Conservation (phyloP, 371 early-diverging fungal genomes). For the Circinella umbellata region DNA sequence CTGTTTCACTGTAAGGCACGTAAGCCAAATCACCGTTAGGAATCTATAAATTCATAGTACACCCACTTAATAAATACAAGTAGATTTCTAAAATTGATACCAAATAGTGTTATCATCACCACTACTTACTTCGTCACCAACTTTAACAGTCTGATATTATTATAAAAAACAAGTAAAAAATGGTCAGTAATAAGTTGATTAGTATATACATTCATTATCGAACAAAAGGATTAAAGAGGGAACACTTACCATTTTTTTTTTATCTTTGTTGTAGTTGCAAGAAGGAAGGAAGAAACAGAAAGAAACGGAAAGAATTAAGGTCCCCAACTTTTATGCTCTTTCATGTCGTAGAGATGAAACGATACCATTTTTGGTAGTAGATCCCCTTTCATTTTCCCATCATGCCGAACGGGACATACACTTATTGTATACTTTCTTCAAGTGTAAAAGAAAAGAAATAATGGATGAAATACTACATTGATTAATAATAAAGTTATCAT, state of each 20-base stretch:
- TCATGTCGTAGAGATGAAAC: background rate
- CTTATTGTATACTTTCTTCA: too few relatives aligned
- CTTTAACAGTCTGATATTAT: constrained; percentile 14
- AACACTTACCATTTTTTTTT: background rate
- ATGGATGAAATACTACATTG: too few relatives aligned
- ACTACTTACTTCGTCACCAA: constrained; percentile 24
- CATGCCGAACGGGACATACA: background rate
- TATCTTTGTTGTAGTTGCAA: background rate
- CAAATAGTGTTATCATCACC: background rate
- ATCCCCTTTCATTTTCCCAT: background rate
- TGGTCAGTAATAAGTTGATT: too few relatives aligned
- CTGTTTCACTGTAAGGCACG: constrained; percentile 38
- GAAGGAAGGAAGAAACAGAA: background rate
- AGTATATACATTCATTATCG: background rate
- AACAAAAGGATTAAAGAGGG: background rate
- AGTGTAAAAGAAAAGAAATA: too few relatives aligned
- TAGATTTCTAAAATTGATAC: background rate
- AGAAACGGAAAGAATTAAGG: background rate
- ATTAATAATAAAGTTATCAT: too few relatives aligned
- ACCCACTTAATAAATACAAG: background rate
- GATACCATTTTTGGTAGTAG: background rate
- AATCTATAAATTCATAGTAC: constrained; percentile 18
- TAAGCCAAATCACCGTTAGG: constrained; percentile 38
- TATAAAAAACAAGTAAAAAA: too few relatives aligned
- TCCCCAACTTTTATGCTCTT: background rate